Evolutionary conservation across 1,139 yeast genomes (phyloP).

Genomic region (Protomyces macrosporus): DNA sequence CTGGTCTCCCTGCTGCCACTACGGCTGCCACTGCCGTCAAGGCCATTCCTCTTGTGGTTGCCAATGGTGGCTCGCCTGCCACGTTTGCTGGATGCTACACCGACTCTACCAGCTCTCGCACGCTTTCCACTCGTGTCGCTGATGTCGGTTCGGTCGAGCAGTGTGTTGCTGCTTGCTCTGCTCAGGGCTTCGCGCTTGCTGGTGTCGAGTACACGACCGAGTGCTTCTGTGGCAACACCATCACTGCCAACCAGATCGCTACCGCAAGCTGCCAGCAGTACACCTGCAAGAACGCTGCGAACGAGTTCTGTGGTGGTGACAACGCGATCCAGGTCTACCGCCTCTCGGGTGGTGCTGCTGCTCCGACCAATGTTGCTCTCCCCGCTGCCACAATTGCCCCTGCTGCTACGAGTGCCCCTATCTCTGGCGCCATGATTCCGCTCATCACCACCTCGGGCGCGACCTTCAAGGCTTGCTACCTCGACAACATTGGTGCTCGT

Average conservation of each 20-base stretch:
- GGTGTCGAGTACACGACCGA: background rate
- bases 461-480: background rate
- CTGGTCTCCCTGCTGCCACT: background rate
- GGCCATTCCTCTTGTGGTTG: background rate
- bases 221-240: slow-evolving; percentile 15
- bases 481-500: background rate
- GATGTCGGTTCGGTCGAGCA: background rate
- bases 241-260: slow-evolving; percentile 12
- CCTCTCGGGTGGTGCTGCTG: slow-evolving; percentile 3
- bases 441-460: background rate
- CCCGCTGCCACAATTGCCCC: background rate
- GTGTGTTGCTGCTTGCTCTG: background rate
- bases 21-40: background rate
- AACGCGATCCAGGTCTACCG: slow-evolving; percentile 16
- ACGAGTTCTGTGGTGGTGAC: slow-evolving; percentile 17
- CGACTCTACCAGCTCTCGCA: background rate
- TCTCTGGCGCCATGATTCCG: background rate
- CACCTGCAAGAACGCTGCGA: slow-evolving; percentile 23
- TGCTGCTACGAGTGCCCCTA: background rate
- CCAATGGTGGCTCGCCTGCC: background rate
- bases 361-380: background rate
- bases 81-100: background rate
- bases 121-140: background rate
- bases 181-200: background rate
- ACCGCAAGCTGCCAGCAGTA: slow-evolving; percentile 10